phyloP scores from a whole-genome alignment of 2,329 filamentous ascomycete genomes.

The Arthrobotrys sphaeroides region DNA sequence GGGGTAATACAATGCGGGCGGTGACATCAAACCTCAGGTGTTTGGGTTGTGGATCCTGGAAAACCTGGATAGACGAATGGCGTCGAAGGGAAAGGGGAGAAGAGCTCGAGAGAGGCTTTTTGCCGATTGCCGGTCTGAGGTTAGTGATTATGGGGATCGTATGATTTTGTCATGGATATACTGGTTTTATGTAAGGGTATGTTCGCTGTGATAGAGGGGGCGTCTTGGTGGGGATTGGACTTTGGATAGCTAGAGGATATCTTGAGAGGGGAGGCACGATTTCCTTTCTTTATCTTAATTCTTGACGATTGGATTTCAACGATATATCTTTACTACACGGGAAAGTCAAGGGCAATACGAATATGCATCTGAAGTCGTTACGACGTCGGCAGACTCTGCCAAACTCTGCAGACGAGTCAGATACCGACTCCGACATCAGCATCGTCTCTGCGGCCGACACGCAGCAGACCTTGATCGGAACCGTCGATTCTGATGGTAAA shows the following conservation, averaged over 20 bases:
- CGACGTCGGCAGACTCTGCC: conserved; percentile 20
- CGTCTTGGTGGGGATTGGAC: not conserved
- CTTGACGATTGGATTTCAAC: too few relatives aligned
- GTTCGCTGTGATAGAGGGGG: too few relatives aligned
- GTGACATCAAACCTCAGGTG: not conserved
- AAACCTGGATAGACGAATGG: not conserved
- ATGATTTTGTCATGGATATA: not conserved
- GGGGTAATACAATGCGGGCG: too few relatives aligned
- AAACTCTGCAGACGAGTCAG: conserved; percentile 16
- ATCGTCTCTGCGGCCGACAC: conserved; percentile 4
- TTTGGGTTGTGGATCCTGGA: not conserved
- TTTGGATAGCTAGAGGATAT: too few relatives aligned
- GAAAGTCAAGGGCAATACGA: not conserved
- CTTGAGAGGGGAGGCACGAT: too few relatives aligned
- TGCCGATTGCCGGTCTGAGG: not conserved
- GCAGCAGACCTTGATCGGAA: conserved; percentile 22
- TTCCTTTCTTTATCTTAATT: too few relatives aligned
- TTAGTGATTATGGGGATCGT: not conserved
- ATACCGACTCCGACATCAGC: conserved; percentile 26
- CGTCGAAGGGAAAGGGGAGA: too few relatives aligned
- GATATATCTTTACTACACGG: too few relatives aligned
- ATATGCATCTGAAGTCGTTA: conserved; percentile 5
- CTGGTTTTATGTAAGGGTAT: too few relatives aligned
- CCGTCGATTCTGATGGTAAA: conserved; percentile 7
- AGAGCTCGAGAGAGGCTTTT: not conserved